Base-by-base conservation (phyloP, 495 filamentous ascomycete genomes). In the Penicillium steckii region DNA sequence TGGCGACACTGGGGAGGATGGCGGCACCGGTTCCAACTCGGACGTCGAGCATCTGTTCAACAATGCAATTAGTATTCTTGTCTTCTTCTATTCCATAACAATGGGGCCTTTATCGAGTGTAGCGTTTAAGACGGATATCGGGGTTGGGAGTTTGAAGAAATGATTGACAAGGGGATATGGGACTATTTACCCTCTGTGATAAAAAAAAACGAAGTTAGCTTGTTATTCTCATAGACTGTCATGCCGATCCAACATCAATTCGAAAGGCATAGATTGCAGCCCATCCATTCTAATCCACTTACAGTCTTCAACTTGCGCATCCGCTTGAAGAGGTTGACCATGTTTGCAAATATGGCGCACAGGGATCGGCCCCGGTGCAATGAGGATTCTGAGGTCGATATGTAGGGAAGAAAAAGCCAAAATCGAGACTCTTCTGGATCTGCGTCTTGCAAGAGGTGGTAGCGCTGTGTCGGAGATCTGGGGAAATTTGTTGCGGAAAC, bases 11-110 rank as follows among this genome's bases (percentile, higher is more conserved):
- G 1, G 91, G 87, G 29, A 98, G 76, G 56, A 89, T 74, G 13
- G 86, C 87, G 19, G 94, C 92, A 29, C 93, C 94, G 33, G 86
- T 84, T 43, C 94, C 94, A 62, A 84, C 64, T 57, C 87, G 82
- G 67, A 91, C 67, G 53, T 75, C 72, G 61, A 93, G 81, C 35
- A 93, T 74, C 88, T 91, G 76, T 33, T 22, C 19, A 18, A 35
- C 19, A 8, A 7, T 35, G 2, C 12, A 15, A 35, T 45, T 46
- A 45, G 46, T 55, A 35, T 40, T n/a, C n/a, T n/a, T n/a, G n/a
- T n/a, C n/a, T n/a, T n/a, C n/a, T n/a, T n/a, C n/a, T n/a, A n/a
- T n/a, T n/a, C n/a, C n/a, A n/a, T n/a, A n/a, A n/a, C n/a, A n/a
- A n/a, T n/a, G n/a, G n/a, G 32, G 13, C 12, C n/a, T 33, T 19